Percentiles rank a stretch among this genome's conserved stretches.
phyloP scores from a whole-genome alignment of 2,329 filamentous ascomycete genomes.

The Diplocarpon rosae region DNA sequence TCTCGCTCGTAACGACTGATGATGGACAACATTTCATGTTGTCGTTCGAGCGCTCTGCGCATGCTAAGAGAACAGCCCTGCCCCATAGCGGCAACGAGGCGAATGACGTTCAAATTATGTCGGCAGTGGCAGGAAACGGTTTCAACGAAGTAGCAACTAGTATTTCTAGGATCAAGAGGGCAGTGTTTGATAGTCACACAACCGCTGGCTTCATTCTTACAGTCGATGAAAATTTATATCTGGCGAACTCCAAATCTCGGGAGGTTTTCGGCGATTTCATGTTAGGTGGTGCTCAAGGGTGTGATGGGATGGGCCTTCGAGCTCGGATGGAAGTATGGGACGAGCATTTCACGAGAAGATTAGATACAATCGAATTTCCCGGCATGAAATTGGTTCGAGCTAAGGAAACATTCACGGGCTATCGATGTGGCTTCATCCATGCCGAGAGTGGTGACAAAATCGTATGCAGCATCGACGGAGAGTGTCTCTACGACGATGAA shows the following conservation, averaged over 20 bases:
- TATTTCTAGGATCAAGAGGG: constrained; percentile 11
- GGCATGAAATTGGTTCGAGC: constrained; percentile 7
- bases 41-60: constrained; percentile 7
- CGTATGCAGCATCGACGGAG: constrained; percentile 11
- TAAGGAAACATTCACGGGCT: constrained; percentile 7
- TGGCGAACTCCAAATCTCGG: constrained; percentile 13
- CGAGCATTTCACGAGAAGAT: constrained; percentile 7
- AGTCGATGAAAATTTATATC: constrained; percentile 15
- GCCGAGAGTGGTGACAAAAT: constrained; percentile 9
- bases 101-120: not conserved
- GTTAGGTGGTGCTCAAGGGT: constrained; percentile 7
- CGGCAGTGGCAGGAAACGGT: not conserved
- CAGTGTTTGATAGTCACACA: constrained; percentile 16
- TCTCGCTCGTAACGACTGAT: constrained; percentile 7
- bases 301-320: constrained; percentile 12
- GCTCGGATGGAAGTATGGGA: constrained; percentile 14
- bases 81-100: not conserved
- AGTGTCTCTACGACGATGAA: constrained; percentile 20
- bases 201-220: constrained; percentile 12
- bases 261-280: not conserved
- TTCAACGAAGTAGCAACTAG: not conserved
- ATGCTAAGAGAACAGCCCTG: not conserved
- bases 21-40: constrained; percentile 10
- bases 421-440: constrained; percentile 15
- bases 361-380: constrained; percentile 12